Evolutionary conservation across 768 basidiomycete genomes (phyloP), one percentile per base, ranked within the genome.

Genomic region (Tulasnella sp.): DNA sequence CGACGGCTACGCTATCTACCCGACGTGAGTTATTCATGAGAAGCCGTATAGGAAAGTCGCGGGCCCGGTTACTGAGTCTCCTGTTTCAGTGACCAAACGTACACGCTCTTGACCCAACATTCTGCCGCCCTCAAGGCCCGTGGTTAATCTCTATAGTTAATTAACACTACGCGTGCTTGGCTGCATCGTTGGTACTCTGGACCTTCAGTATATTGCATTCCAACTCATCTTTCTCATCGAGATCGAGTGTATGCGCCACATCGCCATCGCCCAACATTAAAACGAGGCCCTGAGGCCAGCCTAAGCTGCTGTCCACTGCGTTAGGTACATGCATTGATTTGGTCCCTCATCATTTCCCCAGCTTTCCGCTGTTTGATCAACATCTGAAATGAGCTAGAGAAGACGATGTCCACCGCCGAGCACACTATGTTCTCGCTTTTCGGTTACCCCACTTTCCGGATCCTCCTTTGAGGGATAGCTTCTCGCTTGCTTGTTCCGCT

Each of bases 1-100:
- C 24, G 85, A 91, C 80, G 90, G 90, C 46, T 90, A 86, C 80
- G 85, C 88, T 3, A 85, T 89, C 4, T 89, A 87, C 81, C 88
- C 89, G 14, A 40, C 16, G 75, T 76, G 38, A 48, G 75, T 27
- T 19, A 40, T 40, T 10, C 10, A 40, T 10, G 39, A 31, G n/a
- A 21, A 62, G 12, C n/a, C n/a, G n/a, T n/a, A n/a, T n/a, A n/a
- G n/a, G n/a, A n/a, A n/a, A 12, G 12, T 10, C 31, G 19, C 40
- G 27, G 18, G 14, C 36, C 34, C 34, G 10, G 18, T 52, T 62
- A 44, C n/a, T 68, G 12, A 78, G 1, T n/a, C n/a, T n/a, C 10
- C 9, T 16, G 0, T 74, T 78, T n/a, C 2, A 87, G 87, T 76
- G 85, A 86, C 71, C 80, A 86, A 2, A 87, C 87, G 0, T 90